Evolutionary conservation across 2,329 filamentous ascomycete species (phyloP).

Genomic region (Ophiostoma sp.): DNA sequence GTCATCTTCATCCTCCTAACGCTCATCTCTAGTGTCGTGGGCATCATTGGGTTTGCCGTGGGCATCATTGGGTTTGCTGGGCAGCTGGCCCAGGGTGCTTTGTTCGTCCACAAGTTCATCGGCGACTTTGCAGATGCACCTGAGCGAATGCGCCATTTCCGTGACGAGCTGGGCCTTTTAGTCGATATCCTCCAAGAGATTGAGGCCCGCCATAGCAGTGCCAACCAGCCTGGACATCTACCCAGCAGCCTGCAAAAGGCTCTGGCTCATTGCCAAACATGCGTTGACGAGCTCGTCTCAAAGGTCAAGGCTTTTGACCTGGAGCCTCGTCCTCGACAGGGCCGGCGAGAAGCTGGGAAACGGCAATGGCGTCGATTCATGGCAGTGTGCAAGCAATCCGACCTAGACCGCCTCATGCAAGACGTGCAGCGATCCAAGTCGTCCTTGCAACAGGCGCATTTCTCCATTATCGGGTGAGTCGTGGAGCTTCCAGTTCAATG

Average conservation of each 20-base stretch:
- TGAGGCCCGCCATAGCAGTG: not conserved
- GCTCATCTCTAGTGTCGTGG: not conserved
- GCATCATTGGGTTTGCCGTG: conserved; percentile 1
- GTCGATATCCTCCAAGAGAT: not conserved
- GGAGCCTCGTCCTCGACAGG: not conserved
- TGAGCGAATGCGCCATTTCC: not conserved
- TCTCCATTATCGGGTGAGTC: not conserved
- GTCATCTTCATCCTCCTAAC: too few species aligned
- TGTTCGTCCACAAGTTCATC: not conserved
- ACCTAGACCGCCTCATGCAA: not conserved
- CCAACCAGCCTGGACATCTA: not conserved
- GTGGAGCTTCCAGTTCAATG: too few species aligned
- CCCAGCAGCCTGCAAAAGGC: not conserved
- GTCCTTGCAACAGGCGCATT: not conserved
- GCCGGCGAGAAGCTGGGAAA: not conserved
- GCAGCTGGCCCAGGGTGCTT: not conserved
- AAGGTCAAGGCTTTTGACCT: not conserved
- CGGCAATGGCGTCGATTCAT: not conserved
- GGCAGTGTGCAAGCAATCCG: not conserved
- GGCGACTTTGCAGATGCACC: not conserved
- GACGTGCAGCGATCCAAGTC: not conserved
- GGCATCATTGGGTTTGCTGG: conserved; percentile 4
- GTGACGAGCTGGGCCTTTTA: not conserved
- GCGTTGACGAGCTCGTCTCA: not conserved
- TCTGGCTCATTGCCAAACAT: not conserved